Evolutionary conservation across 345 rosid genomes (phyloP), one percentile per base, ranked within the genome.

Genomic region (Populus alba): DNA sequence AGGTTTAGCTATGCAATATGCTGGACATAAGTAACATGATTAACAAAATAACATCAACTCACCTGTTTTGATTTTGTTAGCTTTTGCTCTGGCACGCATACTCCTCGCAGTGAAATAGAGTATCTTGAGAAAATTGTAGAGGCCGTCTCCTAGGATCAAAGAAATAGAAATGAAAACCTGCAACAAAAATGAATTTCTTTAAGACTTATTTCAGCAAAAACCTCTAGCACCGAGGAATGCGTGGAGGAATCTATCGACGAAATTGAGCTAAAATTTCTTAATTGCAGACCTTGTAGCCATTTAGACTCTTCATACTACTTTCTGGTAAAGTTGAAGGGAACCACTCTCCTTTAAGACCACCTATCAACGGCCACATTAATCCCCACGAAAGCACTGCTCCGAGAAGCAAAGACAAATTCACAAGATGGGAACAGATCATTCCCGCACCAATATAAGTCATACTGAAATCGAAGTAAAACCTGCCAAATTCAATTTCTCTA

Each of bases 341-440:
- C 98, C 99, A 96, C 31, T 89, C 83, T 6, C 99, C 98, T 85
- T 88, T 84, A 72, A 83, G 94, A 61, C 77, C 80, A 0, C 82
- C 79, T 27, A 96, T 92, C 10, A 94, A 82, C 11, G 99, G 98
- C 99, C 99, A 96, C 98, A 91, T 96, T 16, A 96, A 76, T 78
- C 95, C 98, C 97, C 97, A 94, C 0, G 99, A 96, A 57, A 94
- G 91, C 16, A 96, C 81, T 0, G 97, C 98, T 9, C 99, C 99
- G 9, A 94, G 77, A 61, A 94, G 97, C 84, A 96, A 81, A n/a
- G 99, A 96, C 66, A 90, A 79, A 79, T 92, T 96, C 75, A 96
- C 97, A 69, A 90, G 79, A 87, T 96, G 97, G 22, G 98, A 91
- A 79, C 99, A 96, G 38, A 95, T 95, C 98, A 95, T 95, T 71